Conservation (phyloP, 2,329 filamentous ascomycete genomes). For the Alternaria ventricosa region DNA sequence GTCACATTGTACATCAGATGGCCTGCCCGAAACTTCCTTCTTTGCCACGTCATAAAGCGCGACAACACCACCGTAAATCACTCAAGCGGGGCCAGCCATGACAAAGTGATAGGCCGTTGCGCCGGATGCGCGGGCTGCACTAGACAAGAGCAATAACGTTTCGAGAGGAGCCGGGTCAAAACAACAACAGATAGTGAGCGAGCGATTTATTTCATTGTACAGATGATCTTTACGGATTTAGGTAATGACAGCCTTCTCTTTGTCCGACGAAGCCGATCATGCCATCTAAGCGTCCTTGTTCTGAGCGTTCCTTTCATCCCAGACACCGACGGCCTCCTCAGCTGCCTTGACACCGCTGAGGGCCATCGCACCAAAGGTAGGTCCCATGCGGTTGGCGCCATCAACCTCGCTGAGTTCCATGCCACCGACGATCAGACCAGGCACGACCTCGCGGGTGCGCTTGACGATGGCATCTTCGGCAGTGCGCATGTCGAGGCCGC, state of each 20-base stretch:
- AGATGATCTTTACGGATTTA: background rate
- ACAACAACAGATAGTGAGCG: background rate
- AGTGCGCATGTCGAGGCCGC: constrained; percentile 88
- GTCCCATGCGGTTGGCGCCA: constrained; percentile 89
- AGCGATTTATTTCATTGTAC: background rate
- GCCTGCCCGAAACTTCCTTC: background rate
- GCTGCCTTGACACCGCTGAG: constrained; percentile 88
- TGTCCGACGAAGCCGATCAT: background rate
- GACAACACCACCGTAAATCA: constrained; percentile 5
- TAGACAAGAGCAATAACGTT: background rate
- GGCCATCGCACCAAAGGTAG: constrained; percentile 89
- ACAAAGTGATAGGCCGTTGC: background rate
- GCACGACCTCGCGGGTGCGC: constrained; percentile 84
- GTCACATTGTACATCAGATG: background rate
- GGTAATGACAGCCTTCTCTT: constrained; percentile 2
- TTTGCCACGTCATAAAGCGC: constrained; percentile 4
- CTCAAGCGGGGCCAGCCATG: constrained; percentile 1
- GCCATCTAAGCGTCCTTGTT: constrained; percentile 60
- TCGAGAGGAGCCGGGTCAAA: background rate
- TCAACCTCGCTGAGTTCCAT: constrained; percentile 95
- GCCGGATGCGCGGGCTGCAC: background rate
- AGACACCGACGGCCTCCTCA: constrained; percentile 80
- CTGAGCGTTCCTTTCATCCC: constrained; percentile 78
- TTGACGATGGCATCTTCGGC: constrained; percentile 96
- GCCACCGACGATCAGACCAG: constrained; percentile 88